A percentile compares a stretch with the other conserved stretches of the same genome.
Evolutionary conservation across 768 basidiomycete genomes (phyloP).

Genomic region (Cystofilobasidium ferigula): DNA sequence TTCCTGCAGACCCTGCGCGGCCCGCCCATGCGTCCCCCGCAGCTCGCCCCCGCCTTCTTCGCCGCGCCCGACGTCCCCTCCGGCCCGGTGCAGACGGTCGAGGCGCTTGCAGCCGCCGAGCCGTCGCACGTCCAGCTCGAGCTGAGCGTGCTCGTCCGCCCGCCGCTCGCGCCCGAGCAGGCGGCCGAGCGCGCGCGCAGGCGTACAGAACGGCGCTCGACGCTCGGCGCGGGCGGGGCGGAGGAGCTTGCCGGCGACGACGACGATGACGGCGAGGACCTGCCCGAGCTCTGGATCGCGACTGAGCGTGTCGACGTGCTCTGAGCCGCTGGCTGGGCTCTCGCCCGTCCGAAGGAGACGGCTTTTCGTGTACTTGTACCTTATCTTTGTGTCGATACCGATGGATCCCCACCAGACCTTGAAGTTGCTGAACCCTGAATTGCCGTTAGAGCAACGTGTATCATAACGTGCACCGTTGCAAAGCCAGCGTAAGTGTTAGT

Average conservation of each 20-base stretch:
- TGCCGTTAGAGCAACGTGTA: too few relatives aligned
- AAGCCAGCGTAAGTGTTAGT: too few relatives aligned
- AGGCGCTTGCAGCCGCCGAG: background rate
- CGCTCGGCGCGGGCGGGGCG: background rate
- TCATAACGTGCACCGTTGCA: too few relatives aligned
- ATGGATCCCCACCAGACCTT: too few relatives aligned
- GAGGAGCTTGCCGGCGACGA: background rate
- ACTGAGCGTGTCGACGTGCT: background rate
- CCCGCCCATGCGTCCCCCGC: background rate
- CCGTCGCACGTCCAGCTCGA: background rate
- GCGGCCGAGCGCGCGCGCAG: background rate
- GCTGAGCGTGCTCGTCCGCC: background rate
- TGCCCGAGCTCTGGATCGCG: slow-evolving; percentile 4
- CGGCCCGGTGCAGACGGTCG: background rate
- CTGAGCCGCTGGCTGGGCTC: too few relatives aligned
- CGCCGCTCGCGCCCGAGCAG: background rate
- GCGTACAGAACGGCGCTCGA: background rate
- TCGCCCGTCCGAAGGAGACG: too few relatives aligned
- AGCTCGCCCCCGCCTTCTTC: background rate
- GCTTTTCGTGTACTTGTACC: too few relatives aligned
- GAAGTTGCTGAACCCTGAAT: too few relatives aligned
- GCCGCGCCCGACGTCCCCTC: background rate
- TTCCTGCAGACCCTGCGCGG: slow-evolving; percentile 4
- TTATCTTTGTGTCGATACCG: too few relatives aligned
- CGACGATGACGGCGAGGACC: slow-evolving; percentile 3